Evolutionary conservation across 2,329 filamentous ascomycete genomes (phyloP), one percentile per base, ranked within the genome.

Genomic region (Diaporthe sp.): DNA sequence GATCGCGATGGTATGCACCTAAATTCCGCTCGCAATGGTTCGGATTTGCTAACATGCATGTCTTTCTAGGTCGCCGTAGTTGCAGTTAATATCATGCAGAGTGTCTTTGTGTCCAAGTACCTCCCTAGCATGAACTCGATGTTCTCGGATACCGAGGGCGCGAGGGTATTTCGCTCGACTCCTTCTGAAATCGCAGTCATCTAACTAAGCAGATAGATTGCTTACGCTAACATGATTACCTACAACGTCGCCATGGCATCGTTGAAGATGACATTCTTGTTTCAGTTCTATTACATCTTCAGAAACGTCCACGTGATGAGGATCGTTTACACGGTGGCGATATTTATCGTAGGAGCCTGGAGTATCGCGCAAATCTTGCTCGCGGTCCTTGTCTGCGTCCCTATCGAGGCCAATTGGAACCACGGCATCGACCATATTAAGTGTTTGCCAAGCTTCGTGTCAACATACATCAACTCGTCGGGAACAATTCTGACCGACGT

Each of bases 251-350:
- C 37, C 25, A 63, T 63, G 59, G 59, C 59, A 63, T 63, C 59
- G 37, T 47, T 63, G 39, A 63, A 63, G 59, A 63, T 63, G 59
- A 63, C 59, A 13, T 47, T 63, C 59, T 30, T 63, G 22, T 63
- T 63, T 9, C 59, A 63, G 7, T 63, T 63, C 59, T 63, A 63
- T 15, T 12, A 63, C 1, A 47, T 63, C 17, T 63, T 63, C 59
- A 30, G 10, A 13, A 12, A 63, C 37, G 59, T 63, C 25, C 22
- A 47, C 25, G 39, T 63, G 25, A 63, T 63, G 59, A 63, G 39
- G 39, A 44, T 44, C 13, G 37, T 63, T 44, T 63, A 63, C 39
- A 32, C 59, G 2, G 59, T 63, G 9, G 59, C 59, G 3, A 32
- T 47, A n/a, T 30, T 30, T 47, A 47, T 63, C 25, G 59, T 63